Conservation (phyloP, 2,329 filamentous ascomycete species). For the Fusarium vanettenii region DNA sequence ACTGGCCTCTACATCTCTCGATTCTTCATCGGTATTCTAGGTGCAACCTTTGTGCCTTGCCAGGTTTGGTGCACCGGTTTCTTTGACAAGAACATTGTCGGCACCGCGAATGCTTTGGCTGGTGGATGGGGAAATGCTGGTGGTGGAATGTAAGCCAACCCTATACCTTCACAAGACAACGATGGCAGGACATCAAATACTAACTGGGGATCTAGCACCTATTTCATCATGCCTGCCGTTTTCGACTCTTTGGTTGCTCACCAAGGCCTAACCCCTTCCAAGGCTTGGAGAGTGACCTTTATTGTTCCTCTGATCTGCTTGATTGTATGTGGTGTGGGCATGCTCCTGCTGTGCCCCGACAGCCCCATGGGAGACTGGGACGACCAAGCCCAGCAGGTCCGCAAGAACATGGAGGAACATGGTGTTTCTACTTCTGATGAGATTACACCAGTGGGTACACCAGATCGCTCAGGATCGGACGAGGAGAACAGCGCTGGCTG, state of each 20-base stretch:
- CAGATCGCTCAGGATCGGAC: constrained; percentile 50
- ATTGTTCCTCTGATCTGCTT: constrained; percentile 86
- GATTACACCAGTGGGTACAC: constrained; percentile 62
- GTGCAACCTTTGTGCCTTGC: constrained; percentile 84
- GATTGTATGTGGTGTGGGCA: constrained; percentile 70
- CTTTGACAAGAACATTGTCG: constrained; percentile 92
- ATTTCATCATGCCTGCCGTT: constrained; percentile 93
- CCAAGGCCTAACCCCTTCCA: constrained; percentile 70
- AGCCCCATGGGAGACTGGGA: constrained; percentile 86
- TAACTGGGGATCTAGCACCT: constrained; percentile 63
- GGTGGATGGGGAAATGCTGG: constrained; percentile 89
- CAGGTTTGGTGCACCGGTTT: constrained; percentile 95
- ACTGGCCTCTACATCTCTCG: constrained; percentile 76
- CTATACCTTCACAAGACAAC: background rate
- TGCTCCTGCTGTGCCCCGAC: constrained; percentile 82
- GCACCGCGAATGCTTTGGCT: constrained; percentile 86
- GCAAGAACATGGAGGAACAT: constrained; percentile 63
- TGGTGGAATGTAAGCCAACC: constrained; percentile 71
- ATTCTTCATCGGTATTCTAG: constrained; percentile 85
- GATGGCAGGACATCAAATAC: background rate
- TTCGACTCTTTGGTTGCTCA: constrained; percentile 78
- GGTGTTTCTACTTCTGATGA: constrained; percentile 55
- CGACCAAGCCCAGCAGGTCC: constrained; percentile 71
- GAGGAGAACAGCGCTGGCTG: constrained; percentile 50
- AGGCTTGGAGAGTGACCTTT: constrained; percentile 87